A percentile compares a stretch with the other conserved stretches of the same genome.
Conservation (phyloP, 2,329 filamentous ascomycete species). For the Grosmannia huntii region DNA sequence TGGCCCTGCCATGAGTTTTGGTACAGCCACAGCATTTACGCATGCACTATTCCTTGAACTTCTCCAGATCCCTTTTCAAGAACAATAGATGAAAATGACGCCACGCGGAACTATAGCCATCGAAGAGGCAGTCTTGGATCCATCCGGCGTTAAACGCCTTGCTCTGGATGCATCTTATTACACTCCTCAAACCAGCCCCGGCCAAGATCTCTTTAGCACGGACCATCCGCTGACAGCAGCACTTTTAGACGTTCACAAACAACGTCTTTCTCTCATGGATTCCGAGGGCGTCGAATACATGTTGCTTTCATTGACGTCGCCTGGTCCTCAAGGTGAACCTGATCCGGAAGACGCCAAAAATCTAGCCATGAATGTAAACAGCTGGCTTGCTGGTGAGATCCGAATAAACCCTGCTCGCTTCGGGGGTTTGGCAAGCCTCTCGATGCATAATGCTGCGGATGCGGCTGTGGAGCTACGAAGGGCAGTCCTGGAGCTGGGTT, state of each 20-base stretch:
- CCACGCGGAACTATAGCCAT: constrained; percentile 21
- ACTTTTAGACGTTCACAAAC: constrained; percentile 19
- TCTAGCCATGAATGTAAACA: constrained; percentile 18
- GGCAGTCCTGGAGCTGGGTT: constrained; percentile 19
- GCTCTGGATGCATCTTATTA: constrained; percentile 17
- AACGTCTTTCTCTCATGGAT: constrained; percentile 20
- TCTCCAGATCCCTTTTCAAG: too few species aligned
- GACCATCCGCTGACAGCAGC: constrained; percentile 15
- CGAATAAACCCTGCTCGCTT: constrained; percentile 17
- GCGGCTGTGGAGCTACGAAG: constrained; percentile 19
- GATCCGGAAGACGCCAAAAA: constrained; percentile 15
- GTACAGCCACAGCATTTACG: too few species aligned
- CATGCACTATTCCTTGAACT: too few species aligned
- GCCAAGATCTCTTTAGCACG: constrained; percentile 6
- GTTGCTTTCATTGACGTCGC: constrained; percentile 21
- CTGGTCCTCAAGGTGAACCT: constrained; percentile 19
- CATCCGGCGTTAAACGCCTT: constrained; percentile 17
- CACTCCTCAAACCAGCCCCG: constrained; percentile 10
- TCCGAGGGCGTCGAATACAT: constrained; percentile 24
- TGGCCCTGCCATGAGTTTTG: too few species aligned
- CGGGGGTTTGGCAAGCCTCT: constrained; percentile 19
- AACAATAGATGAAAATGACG: not conserved
- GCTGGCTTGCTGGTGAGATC: constrained; percentile 20
- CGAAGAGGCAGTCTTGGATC: constrained; percentile 23
- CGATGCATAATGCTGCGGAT: constrained; percentile 19